phyloP scores from a whole-genome alignment of 2,329 filamentous ascomycete genomes.

The Trichoderma polysporum region DNA sequence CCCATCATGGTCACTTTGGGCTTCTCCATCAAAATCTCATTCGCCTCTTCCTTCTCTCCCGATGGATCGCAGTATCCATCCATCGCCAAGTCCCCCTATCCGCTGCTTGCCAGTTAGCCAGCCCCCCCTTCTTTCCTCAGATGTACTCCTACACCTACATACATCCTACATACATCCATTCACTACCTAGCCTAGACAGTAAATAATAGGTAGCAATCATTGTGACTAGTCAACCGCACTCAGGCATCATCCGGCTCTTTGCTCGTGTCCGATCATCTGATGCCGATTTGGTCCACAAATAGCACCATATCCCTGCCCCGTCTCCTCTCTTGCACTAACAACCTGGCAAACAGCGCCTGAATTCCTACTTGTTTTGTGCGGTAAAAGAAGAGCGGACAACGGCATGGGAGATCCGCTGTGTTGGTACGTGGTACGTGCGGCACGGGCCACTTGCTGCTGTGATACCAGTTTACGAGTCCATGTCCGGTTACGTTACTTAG shows the following conservation, averaged over 20 bases:
- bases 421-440: slow-evolving; percentile 2
- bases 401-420: background rate
- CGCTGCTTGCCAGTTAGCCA: background rate
- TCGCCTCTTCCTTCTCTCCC: background rate
- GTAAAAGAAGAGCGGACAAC: background rate
- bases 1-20: background rate
- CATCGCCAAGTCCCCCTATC: slow-evolving; percentile 14
- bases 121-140: background rate
- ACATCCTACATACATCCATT: too few relatives aligned
- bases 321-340: background rate
- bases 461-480: background rate
- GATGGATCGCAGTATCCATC: slow-evolving; percentile 13
- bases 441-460: background rate
- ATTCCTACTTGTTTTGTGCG: background rate
- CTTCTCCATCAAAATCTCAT: background rate
- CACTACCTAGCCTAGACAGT: too few relatives aligned
- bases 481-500: background rate
- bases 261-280: slow-evolving; percentile 20
- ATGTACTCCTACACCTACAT: background rate
- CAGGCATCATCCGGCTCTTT: slow-evolving; percentile 9
- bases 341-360: background rate
- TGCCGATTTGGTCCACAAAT: slow-evolving; percentile 15
- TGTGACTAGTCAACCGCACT: background rate
- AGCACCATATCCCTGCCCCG: background rate
- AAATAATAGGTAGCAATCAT: background rate